A percentile compares a stretch with the other conserved stretches of the same genome.
phyloP scores from a whole-genome alignment of 176 grass and related monocot genomes.

The Zoysia pacifica region DNA sequence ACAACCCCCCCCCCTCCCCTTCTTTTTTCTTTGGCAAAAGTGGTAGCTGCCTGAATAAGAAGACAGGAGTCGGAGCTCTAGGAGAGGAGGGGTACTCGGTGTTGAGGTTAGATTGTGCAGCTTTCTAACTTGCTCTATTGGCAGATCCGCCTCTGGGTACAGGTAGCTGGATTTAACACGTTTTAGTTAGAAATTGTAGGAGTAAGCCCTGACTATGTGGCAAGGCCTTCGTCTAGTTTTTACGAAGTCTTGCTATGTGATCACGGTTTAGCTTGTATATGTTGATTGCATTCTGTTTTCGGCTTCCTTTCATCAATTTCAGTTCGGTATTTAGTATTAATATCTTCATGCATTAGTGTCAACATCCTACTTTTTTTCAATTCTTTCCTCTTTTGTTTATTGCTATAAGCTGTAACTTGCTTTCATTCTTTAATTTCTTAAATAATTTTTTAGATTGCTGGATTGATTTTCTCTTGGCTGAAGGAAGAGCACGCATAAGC shows the following conservation, averaged over 20 bases:
- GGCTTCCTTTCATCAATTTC: background rate
- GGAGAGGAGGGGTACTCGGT: too few species aligned
- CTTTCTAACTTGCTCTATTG: too few species aligned
- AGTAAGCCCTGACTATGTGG: background rate
- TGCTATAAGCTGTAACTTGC: too few species aligned
- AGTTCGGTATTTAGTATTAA: background rate
- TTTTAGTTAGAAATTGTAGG: background rate
- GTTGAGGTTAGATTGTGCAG: too few species aligned
- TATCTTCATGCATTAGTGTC: slow-evolving; percentile 19
- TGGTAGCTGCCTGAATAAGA: too few species aligned
- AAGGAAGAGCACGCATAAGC: slow-evolving; percentile 17
- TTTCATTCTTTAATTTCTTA: background rate
- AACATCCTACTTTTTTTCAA: background rate
- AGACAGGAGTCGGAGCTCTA: too few species aligned
- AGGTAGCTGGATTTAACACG: background rate
- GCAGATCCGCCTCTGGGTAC: background rate
- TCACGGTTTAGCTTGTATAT: background rate
- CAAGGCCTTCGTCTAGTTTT: background rate
- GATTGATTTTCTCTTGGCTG: background rate
- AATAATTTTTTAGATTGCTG: slow-evolving; percentile 18
- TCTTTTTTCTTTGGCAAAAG: too few species aligned
- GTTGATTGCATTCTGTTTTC: background rate
- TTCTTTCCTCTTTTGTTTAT: background rate
- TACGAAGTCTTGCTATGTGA: background rate
- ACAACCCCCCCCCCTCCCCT: too few species aligned